Base-by-base conservation (phyloP, 768 basidiomycete genomes). In the Termitomyces sp. region DNA sequence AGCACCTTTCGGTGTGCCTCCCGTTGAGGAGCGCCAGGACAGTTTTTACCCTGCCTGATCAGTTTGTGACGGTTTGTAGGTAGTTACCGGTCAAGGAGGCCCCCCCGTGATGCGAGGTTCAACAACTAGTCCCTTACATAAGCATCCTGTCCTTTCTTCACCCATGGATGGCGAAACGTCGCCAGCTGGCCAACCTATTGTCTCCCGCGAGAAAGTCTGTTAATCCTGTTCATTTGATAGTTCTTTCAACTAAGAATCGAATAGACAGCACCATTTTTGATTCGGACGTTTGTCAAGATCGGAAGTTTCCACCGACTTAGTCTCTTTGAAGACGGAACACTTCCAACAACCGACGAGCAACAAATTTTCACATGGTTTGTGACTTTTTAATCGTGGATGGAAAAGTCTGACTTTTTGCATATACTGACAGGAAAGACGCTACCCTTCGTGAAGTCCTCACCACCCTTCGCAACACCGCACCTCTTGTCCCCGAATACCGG, bases 241-340 rank as follows among this genome's bases (percentile, higher is more conserved):
- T 22, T 53, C 14, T 24, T 36, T 6, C 22, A 16, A 45, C 58
- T 65, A 44, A 63, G 54, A 20, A 50, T 2, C 38, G n/a, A 47
- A 1, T 56, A 92, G 90, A 90, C 86, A 6, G 79, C 86, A 0
- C 91, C 91, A 6, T 93, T 93, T 70, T 82, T 93, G 54, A 84
- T 93, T 36, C 82, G 91, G 51, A 77, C 90, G 14, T 93, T 93
- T 68, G 79, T 92, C 56, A 92, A 91, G 80, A 82, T 90, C 40
- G 89, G 88, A 20, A 75, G 82, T 38, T 91, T 90, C 68, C 91
- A 92, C 68, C 79, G 87, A 43, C 72, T 90, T 24, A 71, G 76
- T 3, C 76, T 89, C 55, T 93, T 93, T 62, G 89, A 93, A 65
- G 89, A 92, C 58, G 85, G 88, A 0, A 79, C 81, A 2, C 75